Base-by-base conservation (phyloP, 2,329 filamentous ascomycete species). In the Claviceps arundinis region DNA sequence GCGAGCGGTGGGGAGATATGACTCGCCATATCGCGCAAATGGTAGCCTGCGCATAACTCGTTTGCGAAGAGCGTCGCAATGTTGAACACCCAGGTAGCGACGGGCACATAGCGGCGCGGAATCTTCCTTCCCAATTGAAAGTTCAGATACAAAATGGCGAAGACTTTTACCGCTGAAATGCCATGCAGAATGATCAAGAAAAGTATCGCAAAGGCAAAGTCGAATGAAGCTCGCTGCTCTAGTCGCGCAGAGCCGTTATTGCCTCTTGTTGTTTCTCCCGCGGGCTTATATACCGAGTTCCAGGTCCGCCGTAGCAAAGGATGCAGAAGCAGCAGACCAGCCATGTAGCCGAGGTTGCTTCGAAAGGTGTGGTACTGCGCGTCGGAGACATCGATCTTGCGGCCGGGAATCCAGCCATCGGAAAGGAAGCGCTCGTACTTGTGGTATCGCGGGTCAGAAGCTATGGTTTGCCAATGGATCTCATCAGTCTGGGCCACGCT, bases 331-430 rank as follows among this genome's bases (percentile, higher is more conserved):
- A 97, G 70, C 5, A 97, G 78, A 9, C 82, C 59, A 8, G 80
- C 74, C 67, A 97, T 82, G 64, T 86, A 88, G 2, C 89, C 90
- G 40, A 97, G 76, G 62, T 97, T 97, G 56, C 78, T 73, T 58
- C 94, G 84, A 64, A 98, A 96, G 40, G 80, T 82, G 54, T 77
- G 73, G 68, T 97, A 98, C 68, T 98, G 93, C 37, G 78, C 68
- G 69, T 98, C 93, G 41, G 89, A 93, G 56, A 89, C 82, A 70
- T 98, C 93, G 56, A 97, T 88, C 76, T 88, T 88, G 54, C 91
- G 85, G 26, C 91, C 91, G 7, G 85, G 86, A 53, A 98, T 86
- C 93, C 93, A 98, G 59, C 93, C 94, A 8, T 82, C 76, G 2
- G 81, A 82, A 16, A 98, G 77, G 41, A 84, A 73, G 54, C 73